phyloP scores from a whole-genome alignment of 768 basidiomycete genomes.

The Tephrocybe sp. region DNA sequence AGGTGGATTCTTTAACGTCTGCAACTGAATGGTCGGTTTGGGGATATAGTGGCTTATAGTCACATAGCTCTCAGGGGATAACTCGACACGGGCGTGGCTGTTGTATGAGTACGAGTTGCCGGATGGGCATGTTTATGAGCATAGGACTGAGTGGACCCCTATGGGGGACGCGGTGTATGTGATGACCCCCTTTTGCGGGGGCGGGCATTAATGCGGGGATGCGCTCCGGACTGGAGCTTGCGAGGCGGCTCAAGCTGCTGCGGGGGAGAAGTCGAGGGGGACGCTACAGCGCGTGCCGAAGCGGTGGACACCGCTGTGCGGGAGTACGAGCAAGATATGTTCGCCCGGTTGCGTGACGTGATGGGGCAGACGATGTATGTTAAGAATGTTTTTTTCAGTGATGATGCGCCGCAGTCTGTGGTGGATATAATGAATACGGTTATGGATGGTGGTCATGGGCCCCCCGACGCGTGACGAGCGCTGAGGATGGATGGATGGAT shows the following conservation, averaged over 20 bases:
- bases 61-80: too few species aligned
- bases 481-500: background rate
- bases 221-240: constrained; percentile 20
- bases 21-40: too few species aligned
- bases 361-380: background rate
- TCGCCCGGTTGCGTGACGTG: background rate
- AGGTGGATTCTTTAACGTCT: too few species aligned
- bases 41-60: too few species aligned
- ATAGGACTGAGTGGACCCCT: constrained; percentile 16
- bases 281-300: background rate
- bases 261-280: background rate
- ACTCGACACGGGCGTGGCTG: constrained; percentile 9
- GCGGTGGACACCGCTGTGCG: background rate
- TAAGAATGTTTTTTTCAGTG: background rate
- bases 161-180: constrained; percentile 25
- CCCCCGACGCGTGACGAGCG: background rate
- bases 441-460: background rate
- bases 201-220: constrained; percentile 22
- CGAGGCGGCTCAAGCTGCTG: constrained; percentile 2
- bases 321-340: constrained; percentile 7
- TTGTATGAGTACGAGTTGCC: constrained; percentile 12
- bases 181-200: constrained; percentile 23
- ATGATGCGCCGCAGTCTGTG: constrained; percentile 1
- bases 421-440: background rate
- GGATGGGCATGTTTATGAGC: constrained; percentile 11